phyloP scores from a whole-genome alignment of 2,329 filamentous ascomycete species.

The Diaporthe amygdali region DNA sequence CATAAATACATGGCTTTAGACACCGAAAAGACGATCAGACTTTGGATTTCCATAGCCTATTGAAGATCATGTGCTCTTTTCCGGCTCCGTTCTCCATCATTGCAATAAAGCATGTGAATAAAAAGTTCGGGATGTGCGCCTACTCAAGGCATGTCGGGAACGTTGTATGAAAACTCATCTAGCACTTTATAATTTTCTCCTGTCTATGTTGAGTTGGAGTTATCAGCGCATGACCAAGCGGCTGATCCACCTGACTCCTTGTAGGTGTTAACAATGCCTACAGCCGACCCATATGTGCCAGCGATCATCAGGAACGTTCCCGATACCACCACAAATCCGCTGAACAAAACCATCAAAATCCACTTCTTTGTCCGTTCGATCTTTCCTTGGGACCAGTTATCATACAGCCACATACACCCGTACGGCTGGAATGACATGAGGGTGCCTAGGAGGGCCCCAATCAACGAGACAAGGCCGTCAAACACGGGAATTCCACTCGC shows the following conservation, averaged over 20 bases:
- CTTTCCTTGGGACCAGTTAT: neutral
- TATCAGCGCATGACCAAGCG: neutral
- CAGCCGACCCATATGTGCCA: neutral
- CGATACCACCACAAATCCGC: neutral
- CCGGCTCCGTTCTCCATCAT: no score
- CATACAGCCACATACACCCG: neutral
- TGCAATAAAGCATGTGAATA: no score
- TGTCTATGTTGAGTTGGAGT: neutral
- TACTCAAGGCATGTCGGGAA: neutral
- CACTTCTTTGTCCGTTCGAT: neutral
- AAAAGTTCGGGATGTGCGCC: no score
- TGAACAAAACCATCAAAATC: neutral
- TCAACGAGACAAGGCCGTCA: neutral
- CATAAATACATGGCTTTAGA: no score
- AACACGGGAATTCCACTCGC: constrained; percentile 24
- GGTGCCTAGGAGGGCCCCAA: neutral
- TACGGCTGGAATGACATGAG: constrained; percentile 3
- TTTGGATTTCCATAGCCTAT: no score
- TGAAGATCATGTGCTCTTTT: no score
- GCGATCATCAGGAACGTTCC: neutral
- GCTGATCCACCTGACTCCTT: neutral
- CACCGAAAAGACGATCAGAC: no score
- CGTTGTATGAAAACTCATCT: neutral
- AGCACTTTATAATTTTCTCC: neutral
- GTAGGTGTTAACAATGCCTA: neutral